phyloP scores from a whole-genome alignment of 1,139 yeast species.

The Yarrowia galli region DNA sequence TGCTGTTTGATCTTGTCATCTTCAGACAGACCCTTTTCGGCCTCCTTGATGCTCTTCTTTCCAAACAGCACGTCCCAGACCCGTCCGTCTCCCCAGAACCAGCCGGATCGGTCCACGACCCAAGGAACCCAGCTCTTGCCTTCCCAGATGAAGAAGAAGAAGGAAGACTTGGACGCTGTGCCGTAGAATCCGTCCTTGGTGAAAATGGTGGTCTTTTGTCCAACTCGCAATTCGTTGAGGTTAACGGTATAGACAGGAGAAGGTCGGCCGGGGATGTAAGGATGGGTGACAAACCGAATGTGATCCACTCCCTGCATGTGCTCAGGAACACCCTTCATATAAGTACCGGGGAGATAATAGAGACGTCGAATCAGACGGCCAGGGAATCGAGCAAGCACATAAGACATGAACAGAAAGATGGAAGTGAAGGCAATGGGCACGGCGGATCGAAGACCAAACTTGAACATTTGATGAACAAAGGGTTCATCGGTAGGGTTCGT shows the following conservation, averaged over 20 bases:
- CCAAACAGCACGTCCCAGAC: constrained; percentile 82
- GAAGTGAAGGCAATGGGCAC: constrained; percentile 55
- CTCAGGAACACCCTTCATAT: constrained; percentile 43
- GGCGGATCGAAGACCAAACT: constrained; percentile 54
- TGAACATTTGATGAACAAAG: constrained; percentile 51
- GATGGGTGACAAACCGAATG: constrained; percentile 73
- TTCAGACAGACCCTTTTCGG: constrained; percentile 77
- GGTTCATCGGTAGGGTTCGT: constrained; percentile 56
- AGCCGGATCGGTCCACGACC: constrained; percentile 84
- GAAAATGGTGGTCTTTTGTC: constrained; percentile 72
- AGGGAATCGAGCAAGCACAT: constrained; percentile 61
- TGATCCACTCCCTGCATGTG: constrained; percentile 52
- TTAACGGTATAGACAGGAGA: constrained; percentile 79
- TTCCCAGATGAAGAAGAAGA: constrained; percentile 76
- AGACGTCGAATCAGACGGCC: constrained; percentile 75
- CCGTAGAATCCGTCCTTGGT: constrained; percentile 90
- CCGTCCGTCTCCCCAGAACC: constrained; percentile 92
- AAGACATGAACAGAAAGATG: constrained; percentile 55
- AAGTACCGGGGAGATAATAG: constrained; percentile 69
- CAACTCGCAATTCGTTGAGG: constrained; percentile 61
- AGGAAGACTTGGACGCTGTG: constrained; percentile 74
- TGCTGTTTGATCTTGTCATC: constrained; percentile 55
- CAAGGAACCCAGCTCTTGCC: constrained; percentile 64
- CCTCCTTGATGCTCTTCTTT: constrained; percentile 74
- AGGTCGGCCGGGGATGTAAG: constrained; percentile 75